Conservation (phyloP, 1,139 yeast species). For the Pneumocystis carinii region DNA sequence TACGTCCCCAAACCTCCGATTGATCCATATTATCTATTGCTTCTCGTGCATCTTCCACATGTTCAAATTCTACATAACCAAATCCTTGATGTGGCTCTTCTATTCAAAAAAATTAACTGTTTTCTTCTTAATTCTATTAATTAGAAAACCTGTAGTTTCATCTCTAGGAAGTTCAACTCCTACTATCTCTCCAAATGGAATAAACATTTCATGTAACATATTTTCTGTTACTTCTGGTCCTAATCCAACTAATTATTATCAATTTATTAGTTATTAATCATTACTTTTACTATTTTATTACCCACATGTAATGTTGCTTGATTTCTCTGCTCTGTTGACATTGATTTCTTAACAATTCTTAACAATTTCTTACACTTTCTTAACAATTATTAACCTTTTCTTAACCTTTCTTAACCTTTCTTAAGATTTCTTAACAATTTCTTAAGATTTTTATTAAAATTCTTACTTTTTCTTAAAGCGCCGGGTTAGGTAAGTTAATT, state of each 20-base stretch:
- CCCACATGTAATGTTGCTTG: too few species aligned
- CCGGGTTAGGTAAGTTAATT: too few species aligned
- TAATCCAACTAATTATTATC: slow-evolving; percentile 13
- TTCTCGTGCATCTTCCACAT: slow-evolving; percentile 23
- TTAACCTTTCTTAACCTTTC: background rate
- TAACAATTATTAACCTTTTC: background rate
- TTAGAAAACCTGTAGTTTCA: slow-evolving; percentile 6
- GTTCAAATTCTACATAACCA: slow-evolving; percentile 23
- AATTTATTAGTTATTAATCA: too few species aligned
- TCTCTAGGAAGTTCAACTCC: slow-evolving; percentile 17
- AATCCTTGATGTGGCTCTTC: slow-evolving; percentile 16
- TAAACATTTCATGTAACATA: slow-evolving; percentile 16
- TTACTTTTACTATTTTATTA: too few species aligned
- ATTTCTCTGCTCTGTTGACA: too few species aligned
- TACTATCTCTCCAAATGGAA: slow-evolving; percentile 27
- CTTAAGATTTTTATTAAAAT: too few species aligned
- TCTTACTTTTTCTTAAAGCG: too few species aligned
- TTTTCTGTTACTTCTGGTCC: slow-evolving; percentile 11
- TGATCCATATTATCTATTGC: slow-evolving; percentile 27
- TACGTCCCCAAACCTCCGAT: slow-evolving; percentile 20
- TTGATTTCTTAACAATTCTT: too few species aligned
- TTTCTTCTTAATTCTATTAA: background rate
- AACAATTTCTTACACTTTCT: too few species aligned
- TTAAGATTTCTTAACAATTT: background rate
- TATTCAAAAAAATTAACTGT: background rate